Evolutionary conservation across 331 rosid species (phyloP), one percentile per base, ranked within the genome.

Genomic region (Pyrus hybrid): DNA sequence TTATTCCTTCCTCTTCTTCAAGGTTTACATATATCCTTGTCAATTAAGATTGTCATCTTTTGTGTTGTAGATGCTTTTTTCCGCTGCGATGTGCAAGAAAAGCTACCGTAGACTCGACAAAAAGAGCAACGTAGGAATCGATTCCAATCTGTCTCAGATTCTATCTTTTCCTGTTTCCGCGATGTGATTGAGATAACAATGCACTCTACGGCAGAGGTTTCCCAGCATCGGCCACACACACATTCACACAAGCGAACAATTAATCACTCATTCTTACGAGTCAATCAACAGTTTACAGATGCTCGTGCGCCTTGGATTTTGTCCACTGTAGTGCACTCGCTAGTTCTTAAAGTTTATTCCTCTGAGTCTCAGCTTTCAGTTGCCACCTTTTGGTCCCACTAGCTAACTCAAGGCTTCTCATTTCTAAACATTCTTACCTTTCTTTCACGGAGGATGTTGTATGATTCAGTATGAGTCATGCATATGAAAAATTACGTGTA

Each of bases 1-100:
- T 75, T 54, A 63, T 63, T 70, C 82, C 60, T 81, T 79, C 28
- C 51, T 66, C 13, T 29, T 43, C 32, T 72, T n/a, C 56, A 43
- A 57, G 58, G 65, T 63, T 57, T 28, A 76, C 61, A 74, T 75
- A 64, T 73, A 54, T 77, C 49, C 80, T 75, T 18, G 7, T 57
- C 26, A 57, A 57, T 22, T 58, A 37, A 72, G 43, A 22, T 35
- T 61, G 8, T 28, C 56, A 22, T 13, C 22, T 76, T 63, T 63
- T 45, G 62, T 72, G 69, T 75, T 72, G 57, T 2, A 1, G 57
- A 51, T 57, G 63, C 63, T 28, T 79, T n/a, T 41, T 67, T 67
- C 17, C 63, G 63, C 26, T 69, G 62, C 80, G 43, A 13, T 35
- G 47, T 41, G 66, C 7, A 67, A 7, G 32, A 28, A 56, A 41